These are phyloP conservation scores for Alisma plantagoaquatica DNA, from an alignment of 106 monocot species.

Conservation along the genomic window DNA sequence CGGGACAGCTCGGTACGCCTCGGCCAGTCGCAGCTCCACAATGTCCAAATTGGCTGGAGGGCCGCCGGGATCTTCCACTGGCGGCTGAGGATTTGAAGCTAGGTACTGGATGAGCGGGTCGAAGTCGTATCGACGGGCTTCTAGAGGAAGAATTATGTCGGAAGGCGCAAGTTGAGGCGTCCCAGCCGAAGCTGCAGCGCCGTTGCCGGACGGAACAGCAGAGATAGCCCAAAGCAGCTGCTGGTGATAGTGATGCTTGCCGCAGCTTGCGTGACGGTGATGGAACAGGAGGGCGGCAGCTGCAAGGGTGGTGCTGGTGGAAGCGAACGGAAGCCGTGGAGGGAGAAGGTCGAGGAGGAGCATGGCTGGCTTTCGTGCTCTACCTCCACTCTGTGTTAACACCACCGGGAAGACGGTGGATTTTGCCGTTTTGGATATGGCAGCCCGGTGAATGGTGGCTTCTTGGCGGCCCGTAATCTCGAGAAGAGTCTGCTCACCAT, in stretches of 20 bases:
- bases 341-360: no score
- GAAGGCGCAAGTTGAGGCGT: no score
- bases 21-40: slow-evolving; percentile 10
- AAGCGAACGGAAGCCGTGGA: not conserved
- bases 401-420: no score
- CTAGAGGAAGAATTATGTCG: slow-evolving; percentile 1
- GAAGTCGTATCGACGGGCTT: slow-evolving; percentile 16
- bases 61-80: not conserved
- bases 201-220: not conserved
- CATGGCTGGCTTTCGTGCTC: no score
- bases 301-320: not conserved
- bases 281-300: not conserved
- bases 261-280: not conserved
- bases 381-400: no score
- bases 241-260: not conserved
- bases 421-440: no score
- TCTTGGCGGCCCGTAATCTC: no score
- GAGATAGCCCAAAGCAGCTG: not conserved
- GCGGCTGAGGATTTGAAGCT: not conserved
- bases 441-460: no score
- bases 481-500: no score
- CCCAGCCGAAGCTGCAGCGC: no score
- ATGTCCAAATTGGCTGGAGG: slow-evolving; percentile 6
- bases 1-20: slow-evolving; percentile 16
- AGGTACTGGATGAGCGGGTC: slow-evolving; percentile 14